Conservation (phyloP, 2,329 filamentous ascomycete genomes). For the Neocatenulostroma microsporum region DNA sequence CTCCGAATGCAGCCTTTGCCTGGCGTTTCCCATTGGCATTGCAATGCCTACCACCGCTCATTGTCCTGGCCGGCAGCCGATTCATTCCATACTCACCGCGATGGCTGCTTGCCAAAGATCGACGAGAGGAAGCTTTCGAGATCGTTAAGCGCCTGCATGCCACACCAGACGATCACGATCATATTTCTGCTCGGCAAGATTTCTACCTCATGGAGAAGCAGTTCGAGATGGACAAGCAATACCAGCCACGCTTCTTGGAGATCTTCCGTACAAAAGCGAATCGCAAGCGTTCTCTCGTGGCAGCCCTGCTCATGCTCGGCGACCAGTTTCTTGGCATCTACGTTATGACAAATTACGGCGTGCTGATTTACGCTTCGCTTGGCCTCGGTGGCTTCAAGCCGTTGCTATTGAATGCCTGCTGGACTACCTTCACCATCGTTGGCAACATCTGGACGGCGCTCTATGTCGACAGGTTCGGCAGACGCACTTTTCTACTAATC, state of each 20-base stretch:
- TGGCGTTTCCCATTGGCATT: slow-evolving; percentile 44
- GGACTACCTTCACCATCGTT: slow-evolving; percentile 35
- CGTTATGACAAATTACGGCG: slow-evolving; percentile 33
- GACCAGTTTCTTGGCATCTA: slow-evolving; percentile 18
- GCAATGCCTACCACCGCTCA: slow-evolving; percentile 34
- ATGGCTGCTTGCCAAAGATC: slow-evolving; percentile 38
- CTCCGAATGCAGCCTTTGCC: slow-evolving; percentile 29
- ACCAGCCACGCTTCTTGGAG: slow-evolving; percentile 31
- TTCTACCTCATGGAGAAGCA: slow-evolving; percentile 42
- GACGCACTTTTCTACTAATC: slow-evolving; percentile 36
- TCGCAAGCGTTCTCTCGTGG: slow-evolving; percentile 34
- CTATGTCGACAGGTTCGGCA: slow-evolving; percentile 33
- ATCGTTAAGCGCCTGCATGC: slow-evolving; percentile 39
- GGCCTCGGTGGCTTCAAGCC: slow-evolving; percentile 34
- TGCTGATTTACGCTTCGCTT: slow-evolving; percentile 32
- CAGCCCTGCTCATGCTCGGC: slow-evolving; percentile 33
- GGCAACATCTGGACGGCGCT: slow-evolving; percentile 37
- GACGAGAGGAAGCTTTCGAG: slow-evolving; percentile 33
- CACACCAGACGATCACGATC: slow-evolving; percentile 32
- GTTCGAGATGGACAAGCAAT: slow-evolving; percentile 33
- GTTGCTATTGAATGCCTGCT: slow-evolving; percentile 38
- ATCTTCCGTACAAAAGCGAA: slow-evolving; percentile 38
- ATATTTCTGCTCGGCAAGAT: slow-evolving; percentile 31
- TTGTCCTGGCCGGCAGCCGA: slow-evolving; percentile 33
- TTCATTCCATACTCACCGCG: slow-evolving; percentile 38